A percentile compares a stretch with the other conserved stretches of the same genome.
These are phyloP conservation scores for Dothiorella sarmentorum DNA, from an alignment of 2,329 filamentous ascomycete genomes.

Conservation along the genomic window DNA sequence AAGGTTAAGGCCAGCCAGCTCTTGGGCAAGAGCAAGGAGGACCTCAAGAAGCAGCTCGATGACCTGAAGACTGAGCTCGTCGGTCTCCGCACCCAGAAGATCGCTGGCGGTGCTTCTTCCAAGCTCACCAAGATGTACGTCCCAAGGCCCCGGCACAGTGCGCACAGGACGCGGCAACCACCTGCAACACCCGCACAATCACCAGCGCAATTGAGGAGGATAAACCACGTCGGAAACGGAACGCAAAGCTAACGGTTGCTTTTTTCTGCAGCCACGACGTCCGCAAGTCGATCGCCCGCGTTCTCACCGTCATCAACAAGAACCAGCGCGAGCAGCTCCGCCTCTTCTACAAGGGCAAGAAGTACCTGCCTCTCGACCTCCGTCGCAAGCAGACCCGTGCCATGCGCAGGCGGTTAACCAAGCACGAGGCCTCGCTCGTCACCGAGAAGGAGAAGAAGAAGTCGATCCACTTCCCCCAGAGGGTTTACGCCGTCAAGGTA, in stretches of 20 bases:
- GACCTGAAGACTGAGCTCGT: conserved; percentile 96
- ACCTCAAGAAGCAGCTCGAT: conserved; percentile 89
- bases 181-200: neutral
- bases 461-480: conserved; percentile 91
- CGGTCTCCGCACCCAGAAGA: conserved; percentile 97
- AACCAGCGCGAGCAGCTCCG: conserved; percentile 98
- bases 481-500: conserved; percentile 99
- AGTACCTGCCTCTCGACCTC: conserved; percentile 98
- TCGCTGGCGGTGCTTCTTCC: conserved; percentile 82
- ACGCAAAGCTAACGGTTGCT: conserved; percentile 21
- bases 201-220: neutral
- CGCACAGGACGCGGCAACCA: neutral
- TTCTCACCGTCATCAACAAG: conserved; percentile 99
- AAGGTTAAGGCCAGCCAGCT: conserved; percentile 94
- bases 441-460: conserved; percentile 98
- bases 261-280: conserved; percentile 75
- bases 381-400: conserved; percentile 97
- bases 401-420: conserved; percentile 90
- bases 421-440: conserved; percentile 79
- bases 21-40: conserved; percentile 99
- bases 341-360: conserved; percentile 99
- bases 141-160: conserved; percentile 26
- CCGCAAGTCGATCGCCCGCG: conserved; percentile 98
- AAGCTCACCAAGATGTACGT: conserved; percentile 98
- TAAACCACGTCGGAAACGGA: neutral